These are phyloP conservation scores for Yarrowia alimentaria DNA, from an alignment of 805 yeast species.

Conservation along the genomic window DNA sequence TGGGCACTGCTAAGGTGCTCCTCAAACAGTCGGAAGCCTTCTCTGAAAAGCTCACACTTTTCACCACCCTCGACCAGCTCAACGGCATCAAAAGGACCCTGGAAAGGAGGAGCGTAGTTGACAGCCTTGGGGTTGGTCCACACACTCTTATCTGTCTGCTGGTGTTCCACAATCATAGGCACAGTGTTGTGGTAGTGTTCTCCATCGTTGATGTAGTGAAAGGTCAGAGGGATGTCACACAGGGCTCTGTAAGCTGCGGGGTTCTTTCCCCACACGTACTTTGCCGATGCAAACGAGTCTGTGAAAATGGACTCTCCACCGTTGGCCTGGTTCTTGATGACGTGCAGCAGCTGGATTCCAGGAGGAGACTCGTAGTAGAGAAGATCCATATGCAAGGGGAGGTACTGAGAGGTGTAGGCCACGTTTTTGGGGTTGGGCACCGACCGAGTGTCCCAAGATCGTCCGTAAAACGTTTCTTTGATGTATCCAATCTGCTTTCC, in stretches of 20 bases:
- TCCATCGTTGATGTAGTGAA: slow-evolving; percentile 61
- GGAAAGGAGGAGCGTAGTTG: slow-evolving; percentile 80
- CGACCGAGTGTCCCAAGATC: slow-evolving; percentile 62
- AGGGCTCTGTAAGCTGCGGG: slow-evolving; percentile 64
- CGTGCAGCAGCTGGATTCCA: slow-evolving; percentile 68
- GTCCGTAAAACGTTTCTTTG: slow-evolving; percentile 69
- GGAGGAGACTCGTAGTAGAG: slow-evolving; percentile 79
- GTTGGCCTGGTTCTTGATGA: slow-evolving; percentile 44
- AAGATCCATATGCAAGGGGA: slow-evolving; percentile 77
- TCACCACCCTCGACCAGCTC: slow-evolving; percentile 46
- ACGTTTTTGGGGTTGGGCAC: slow-evolving; percentile 59
- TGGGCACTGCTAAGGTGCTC: slow-evolving; percentile 50
- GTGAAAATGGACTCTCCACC: slow-evolving; percentile 72
- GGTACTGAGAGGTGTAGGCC: slow-evolving; percentile 61
- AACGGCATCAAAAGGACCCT: slow-evolving; percentile 62
- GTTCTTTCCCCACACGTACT: slow-evolving; percentile 53
- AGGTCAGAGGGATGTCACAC: slow-evolving; percentile 61
- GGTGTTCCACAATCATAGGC: slow-evolving; percentile 60
- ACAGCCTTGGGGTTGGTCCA: slow-evolving; percentile 50
- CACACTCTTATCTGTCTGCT: slow-evolving; percentile 38
- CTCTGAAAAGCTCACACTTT: slow-evolving; percentile 47
- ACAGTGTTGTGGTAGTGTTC: slow-evolving; percentile 61
- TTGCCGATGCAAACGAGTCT: slow-evolving; percentile 67
- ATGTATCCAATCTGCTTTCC: slow-evolving; percentile 64
- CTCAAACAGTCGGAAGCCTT: slow-evolving; percentile 65